Base-by-base conservation (phyloP, 2,329 filamentous ascomycete species). In the Capronia coronata region DNA sequence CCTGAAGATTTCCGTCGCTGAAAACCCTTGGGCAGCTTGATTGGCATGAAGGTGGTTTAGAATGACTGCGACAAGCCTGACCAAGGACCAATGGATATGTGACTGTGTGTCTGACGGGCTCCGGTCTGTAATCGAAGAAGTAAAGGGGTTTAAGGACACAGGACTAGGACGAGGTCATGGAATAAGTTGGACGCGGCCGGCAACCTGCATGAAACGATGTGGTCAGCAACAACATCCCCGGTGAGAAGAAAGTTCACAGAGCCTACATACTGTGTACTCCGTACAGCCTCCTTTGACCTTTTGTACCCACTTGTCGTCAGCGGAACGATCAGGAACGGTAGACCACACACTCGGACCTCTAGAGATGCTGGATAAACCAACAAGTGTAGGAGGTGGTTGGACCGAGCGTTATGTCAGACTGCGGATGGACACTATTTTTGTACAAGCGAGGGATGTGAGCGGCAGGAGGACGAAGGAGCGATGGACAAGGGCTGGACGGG, bases 11-110 rank as follows among this genome's bases (percentile, higher is more conserved):
- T 77, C 58, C 76, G 73, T 60, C 75, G 71, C 43, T 57, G 54
- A 61, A 78, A 77, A 51, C 68, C 66, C 61, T 76, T 78, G 44
- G 75, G 73, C 42, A 76, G 65, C 64, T 78, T 77, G 63, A 76
- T 77, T 61, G 75, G 75, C 75, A 78, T 78, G 57, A 61, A 62
- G 61, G 53, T 58, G 51, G 47, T 44, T 46, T 45, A 32, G 50
- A 21, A 22, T 27, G 47, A 43, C 46, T 34, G 40, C 32, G 42
- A 53, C 32, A 37, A 43, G 38, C 44, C 45, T 42, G 39, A 49
- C 46, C 48, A 37, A 41, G 25, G 45, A 19, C 39, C n/a, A 23
- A 25, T 38, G 16, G 23, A 27, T 46, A 32, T 21, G 18, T 43
- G 38, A 47, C 27, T 27, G 43, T 42, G 29, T 37, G 8, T 37